A percentile compares a stretch with the other conserved stretches of the same genome.
Evolutionary conservation across 768 basidiomycete species (phyloP).

Genomic region (Mrakia gelida): DNA sequence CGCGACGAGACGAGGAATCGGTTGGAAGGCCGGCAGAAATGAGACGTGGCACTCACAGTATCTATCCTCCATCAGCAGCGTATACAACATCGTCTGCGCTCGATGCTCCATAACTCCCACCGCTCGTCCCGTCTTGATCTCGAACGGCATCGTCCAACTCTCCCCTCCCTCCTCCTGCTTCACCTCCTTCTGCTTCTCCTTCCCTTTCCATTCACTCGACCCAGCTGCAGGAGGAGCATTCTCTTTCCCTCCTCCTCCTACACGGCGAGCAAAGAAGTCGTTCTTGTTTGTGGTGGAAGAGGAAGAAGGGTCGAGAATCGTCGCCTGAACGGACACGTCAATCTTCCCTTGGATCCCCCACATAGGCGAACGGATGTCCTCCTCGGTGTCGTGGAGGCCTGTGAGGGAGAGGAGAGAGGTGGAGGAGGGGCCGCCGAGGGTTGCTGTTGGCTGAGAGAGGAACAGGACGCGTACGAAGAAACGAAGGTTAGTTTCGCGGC

Average conservation of each 20-base stretch:
- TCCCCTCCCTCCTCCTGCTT: not conserved
- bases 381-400: constrained; percentile 79
- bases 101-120: constrained; percentile 82
- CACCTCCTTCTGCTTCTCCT: constrained; percentile 34
- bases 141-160: constrained; percentile 63
- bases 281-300: not conserved
- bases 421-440: constrained; percentile 61
- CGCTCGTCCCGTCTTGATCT: constrained; percentile 90
- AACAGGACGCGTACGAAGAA: not conserved
- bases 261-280: not conserved
- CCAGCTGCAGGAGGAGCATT: not conserved
- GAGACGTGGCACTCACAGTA: constrained; percentile 51
- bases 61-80: constrained; percentile 81
- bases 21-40: no score
- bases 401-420: constrained; percentile 56
- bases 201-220: not conserved
- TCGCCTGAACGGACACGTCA: constrained; percentile 76
- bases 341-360: constrained; percentile 95
- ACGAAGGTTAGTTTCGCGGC: not conserved
- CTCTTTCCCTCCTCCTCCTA: constrained; percentile 34
- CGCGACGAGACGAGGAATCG: no score
- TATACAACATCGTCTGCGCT: constrained; percentile 97
- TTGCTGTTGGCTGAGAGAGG: constrained; percentile 55
- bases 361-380: constrained; percentile 94
- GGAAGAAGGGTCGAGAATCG: constrained; percentile 49